Conservation (phyloP, 2,329 filamentous ascomycete species). For the Neofusicoccum sp. region DNA sequence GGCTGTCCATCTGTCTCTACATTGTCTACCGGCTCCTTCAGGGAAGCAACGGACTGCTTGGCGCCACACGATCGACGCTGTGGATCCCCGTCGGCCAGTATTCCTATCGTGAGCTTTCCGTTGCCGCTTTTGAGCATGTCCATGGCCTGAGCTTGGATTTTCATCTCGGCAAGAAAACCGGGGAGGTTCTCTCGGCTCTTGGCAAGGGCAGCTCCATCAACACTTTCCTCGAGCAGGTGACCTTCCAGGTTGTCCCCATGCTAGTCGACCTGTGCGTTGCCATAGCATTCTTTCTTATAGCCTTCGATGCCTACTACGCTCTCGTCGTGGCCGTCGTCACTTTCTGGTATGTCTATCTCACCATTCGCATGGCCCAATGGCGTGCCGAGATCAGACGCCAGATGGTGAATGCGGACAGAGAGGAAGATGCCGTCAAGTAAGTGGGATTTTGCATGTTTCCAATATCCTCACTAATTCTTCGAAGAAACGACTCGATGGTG, state of each 20-base stretch:
- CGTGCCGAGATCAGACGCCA: conserved; percentile 84
- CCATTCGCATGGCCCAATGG: conserved; percentile 92
- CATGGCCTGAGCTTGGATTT: conserved; percentile 94
- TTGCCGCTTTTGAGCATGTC: conserved; percentile 95
- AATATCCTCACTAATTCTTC: conserved; percentile 25
- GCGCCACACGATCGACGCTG: conserved; percentile 75
- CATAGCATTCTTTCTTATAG: conserved; percentile 73
- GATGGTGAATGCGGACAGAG: conserved; percentile 92
- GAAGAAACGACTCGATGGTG: conserved; percentile 88
- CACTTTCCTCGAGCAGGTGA: conserved; percentile 92
- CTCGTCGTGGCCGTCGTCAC: conserved; percentile 87
- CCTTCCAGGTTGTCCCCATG: conserved; percentile 95
- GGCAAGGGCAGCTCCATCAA: conserved; percentile 97
- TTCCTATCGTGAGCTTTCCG: conserved; percentile 90
- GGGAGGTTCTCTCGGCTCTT: conserved; percentile 89
- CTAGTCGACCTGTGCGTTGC: conserved; percentile 84
- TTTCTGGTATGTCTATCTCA: conserved; percentile 95
- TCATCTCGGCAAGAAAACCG: conserved; percentile 92
- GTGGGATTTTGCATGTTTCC: conserved; percentile 26
- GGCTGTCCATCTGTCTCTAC: conserved; percentile 72
- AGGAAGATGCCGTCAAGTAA: conserved; percentile 92
- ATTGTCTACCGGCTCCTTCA: conserved; percentile 79
- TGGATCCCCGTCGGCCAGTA: conserved; percentile 98
- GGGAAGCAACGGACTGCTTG: conserved; percentile 82
- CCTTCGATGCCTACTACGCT: conserved; percentile 86